Conservation (phyloP, 192 early-diverging fungal species). For the Gamsiella multidivaricata region DNA sequence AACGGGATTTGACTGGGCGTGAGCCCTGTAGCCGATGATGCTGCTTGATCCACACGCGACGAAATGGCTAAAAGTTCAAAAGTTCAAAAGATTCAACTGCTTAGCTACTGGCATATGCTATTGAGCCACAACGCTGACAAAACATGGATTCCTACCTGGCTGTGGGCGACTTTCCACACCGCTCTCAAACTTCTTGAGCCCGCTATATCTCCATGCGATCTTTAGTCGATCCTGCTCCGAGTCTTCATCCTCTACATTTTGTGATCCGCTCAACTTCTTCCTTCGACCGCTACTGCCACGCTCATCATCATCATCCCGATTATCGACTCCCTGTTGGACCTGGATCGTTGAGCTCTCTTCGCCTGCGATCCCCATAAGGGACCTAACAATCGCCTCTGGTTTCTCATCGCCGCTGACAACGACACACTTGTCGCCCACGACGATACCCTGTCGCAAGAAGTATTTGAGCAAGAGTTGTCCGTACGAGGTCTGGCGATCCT, state of each 20-base stretch:
- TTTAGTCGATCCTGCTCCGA: slow-evolving; percentile 74
- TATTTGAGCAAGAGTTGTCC: slow-evolving; percentile 82
- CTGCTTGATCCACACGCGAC: slow-evolving; percentile 20
- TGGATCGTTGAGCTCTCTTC: slow-evolving; percentile 52
- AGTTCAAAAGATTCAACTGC: background rate
- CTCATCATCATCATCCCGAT: slow-evolving; percentile 57
- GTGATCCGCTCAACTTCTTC: slow-evolving; percentile 15
- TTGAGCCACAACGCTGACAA: background rate
- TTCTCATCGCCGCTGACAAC: slow-evolving; percentile 77
- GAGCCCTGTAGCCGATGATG: background rate
- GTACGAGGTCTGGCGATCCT: slow-evolving; percentile 86
- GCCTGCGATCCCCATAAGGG: slow-evolving; percentile 71
- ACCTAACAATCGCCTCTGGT: slow-evolving; percentile 67
- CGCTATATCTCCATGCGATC: slow-evolving; percentile 97
- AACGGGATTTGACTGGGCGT: slow-evolving; percentile 63
- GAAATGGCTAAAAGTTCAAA: slow-evolving; percentile 18
- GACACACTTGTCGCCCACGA: slow-evolving; percentile 75
- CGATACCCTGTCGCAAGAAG: slow-evolving; percentile 89
- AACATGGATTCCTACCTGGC: slow-evolving; percentile 41
- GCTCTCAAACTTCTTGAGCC: slow-evolving; percentile 75
- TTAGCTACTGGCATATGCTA: no score
- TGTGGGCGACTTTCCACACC: slow-evolving; percentile 49
- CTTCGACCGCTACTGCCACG: slow-evolving; percentile 7
- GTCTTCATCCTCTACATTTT: slow-evolving; percentile 23
- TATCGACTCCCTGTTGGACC: slow-evolving; percentile 53